Percentiles rank a stretch among this genome's conserved stretches.
Conservation (phyloP, 192 early-diverging fungal species). For the Glomus cerebriforme region DNA sequence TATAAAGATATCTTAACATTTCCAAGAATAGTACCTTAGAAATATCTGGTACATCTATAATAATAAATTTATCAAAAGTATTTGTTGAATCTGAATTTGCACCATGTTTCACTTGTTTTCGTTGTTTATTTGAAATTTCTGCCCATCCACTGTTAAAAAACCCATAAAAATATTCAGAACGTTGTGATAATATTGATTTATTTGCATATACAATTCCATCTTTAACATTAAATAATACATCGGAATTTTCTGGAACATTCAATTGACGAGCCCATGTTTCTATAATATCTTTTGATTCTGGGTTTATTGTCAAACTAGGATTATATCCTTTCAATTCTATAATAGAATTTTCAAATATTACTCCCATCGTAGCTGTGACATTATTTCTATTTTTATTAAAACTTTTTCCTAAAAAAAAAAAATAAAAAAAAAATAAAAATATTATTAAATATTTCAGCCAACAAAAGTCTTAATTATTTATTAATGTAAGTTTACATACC, state of each 20-base stretch:
- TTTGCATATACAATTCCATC: conserved; percentile 10
- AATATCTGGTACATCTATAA: conserved; percentile 4
- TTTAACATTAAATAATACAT: conserved; percentile 10
- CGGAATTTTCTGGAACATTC: conserved; percentile 9
- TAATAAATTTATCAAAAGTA: background rate
- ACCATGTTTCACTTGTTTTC: too few relatives aligned
- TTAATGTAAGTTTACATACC: too few relatives aligned
- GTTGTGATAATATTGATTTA: background rate
- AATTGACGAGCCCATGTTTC: conserved; percentile 19
- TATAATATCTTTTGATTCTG: conserved; percentile 5
- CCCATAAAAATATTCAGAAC: conserved; percentile 5
- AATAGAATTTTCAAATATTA: too few relatives aligned
- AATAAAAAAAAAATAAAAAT: too few relatives aligned
- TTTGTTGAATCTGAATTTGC: background rate
- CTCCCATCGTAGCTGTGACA: too few relatives aligned
- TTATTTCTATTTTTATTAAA: too few relatives aligned
- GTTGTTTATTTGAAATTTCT: background rate
- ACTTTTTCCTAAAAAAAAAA: background rate
- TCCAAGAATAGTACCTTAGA: background rate
- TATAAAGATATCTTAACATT: conserved; percentile 24
- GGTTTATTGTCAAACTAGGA: background rate
- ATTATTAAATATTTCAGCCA: too few relatives aligned
- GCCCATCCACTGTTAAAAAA: conserved; percentile 19
- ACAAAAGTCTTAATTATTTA: too few relatives aligned
- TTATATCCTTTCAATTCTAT: too few relatives aligned